These are phyloP conservation scores for Aureobasidium sp. DNA, from an alignment of 2,329 filamentous ascomycete genomes.

Conservation along the genomic window DNA sequence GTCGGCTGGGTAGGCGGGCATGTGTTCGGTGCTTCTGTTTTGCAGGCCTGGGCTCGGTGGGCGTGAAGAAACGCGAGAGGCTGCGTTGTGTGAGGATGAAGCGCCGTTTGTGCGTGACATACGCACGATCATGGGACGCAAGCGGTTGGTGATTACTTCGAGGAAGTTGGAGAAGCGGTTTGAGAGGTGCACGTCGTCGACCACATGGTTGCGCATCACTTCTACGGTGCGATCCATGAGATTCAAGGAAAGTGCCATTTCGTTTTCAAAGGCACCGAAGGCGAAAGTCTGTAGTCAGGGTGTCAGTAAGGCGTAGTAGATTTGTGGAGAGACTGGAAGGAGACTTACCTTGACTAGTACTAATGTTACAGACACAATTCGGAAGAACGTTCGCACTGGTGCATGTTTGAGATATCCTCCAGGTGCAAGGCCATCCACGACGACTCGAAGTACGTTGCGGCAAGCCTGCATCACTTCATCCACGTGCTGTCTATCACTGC, in stretches of 20 bases:
- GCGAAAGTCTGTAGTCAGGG: slow-evolving; percentile 58
- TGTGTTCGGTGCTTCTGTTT: background rate
- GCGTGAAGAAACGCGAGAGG: background rate
- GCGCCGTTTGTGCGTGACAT: slow-evolving; percentile 43
- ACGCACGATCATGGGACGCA: slow-evolving; percentile 61
- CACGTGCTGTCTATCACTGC: slow-evolving; percentile 53
- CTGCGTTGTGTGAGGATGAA: background rate
- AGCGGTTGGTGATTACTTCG: slow-evolving; percentile 65
- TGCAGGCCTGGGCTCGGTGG: background rate
- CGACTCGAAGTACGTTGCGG: slow-evolving; percentile 65
- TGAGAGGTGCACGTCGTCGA: slow-evolving; percentile 79
- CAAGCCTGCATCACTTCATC: slow-evolving; percentile 67
- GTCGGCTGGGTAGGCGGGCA: background rate
- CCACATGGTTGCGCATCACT: slow-evolving; percentile 66
- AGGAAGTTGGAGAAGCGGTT: slow-evolving; percentile 75
- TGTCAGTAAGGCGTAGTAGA: background rate
- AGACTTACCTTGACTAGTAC: slow-evolving; percentile 59
- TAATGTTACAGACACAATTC: slow-evolving; percentile 78
- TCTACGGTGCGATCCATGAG: slow-evolving; percentile 68
- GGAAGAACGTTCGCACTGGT: slow-evolving; percentile 75
- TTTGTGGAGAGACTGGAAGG: background rate
- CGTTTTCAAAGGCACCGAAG: slow-evolving; percentile 67
- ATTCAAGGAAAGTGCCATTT: slow-evolving; percentile 65
- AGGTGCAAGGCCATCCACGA: slow-evolving; percentile 67
- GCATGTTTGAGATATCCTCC: slow-evolving; percentile 72